Evolutionary conservation across 192 early-diverging fungal species (phyloP), one percentile per base, ranked within the genome.

Genomic region (Umbelopsis isabellina): DNA sequence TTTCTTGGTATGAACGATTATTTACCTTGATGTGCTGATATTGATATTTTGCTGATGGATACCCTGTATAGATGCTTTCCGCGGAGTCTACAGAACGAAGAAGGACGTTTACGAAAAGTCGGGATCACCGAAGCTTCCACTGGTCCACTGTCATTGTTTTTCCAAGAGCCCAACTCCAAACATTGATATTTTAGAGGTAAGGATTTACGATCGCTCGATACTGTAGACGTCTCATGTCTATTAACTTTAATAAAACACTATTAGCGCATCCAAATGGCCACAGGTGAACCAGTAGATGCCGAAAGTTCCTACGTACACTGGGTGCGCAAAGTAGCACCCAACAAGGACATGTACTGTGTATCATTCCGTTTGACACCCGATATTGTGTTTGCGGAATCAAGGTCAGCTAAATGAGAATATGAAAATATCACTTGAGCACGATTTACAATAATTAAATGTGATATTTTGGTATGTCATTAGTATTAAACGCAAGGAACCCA

Each of bases 331-430:
- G 98, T 99, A 2, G 96, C 98, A 1, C 98, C 98, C 2, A 96
- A 95, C 58, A 99, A 99, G 84, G 95, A 99, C 30, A 99, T 99
- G 98, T 90, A 94, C 71, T 99, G 98, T 73, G 80, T 98, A 48
- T 92, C 92, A 13, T 93, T 99, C 72, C 77, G 77, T 12, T 77
- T 99, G 53, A 91, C 92, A 18, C 76, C 84, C 18, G 89, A 84
- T 52, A 89, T 98, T 21, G 95, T 95, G 4, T 98, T 85, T 82
- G 72, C 77, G 53, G 67, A 75, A 65, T 71, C 71, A 75, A 80
- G 78, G 78, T 78, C 76, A 66, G 49, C 33, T 41, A n/a, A 30
- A 61, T 15, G 27, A 25, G 15, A 35, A 18, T 35, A 33, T 35
- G 27, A 30, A 35, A 30, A 25, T 33, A 30, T n/a, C 21, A 35